Evolutionary conservation across 169 alveolate genomes (phyloP), one percentile per base, ranked within the genome.

Genomic region (Plasmodium chabaudi): DNA sequence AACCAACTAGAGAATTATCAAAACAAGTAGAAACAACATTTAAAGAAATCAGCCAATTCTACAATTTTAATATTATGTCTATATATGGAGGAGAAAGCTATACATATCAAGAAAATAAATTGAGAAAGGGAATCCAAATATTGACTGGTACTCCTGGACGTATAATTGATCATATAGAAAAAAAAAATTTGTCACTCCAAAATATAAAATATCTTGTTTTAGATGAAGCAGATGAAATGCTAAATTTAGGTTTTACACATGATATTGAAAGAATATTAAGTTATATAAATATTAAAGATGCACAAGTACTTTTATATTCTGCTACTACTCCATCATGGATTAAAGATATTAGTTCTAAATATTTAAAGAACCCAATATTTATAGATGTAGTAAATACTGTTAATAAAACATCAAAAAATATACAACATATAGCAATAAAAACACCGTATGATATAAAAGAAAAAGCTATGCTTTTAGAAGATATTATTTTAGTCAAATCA

Each of bases 171-270:
- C 98, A 97, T 88, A 88, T 98, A 55, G 94, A 95, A 77, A 96
- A 94, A 87, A 96, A 99, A 44, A 89, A 95, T 70, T 96, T 98
- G 39, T 98, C 98, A 82, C 94, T 95, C 23, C 92, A 94, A 74
- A 88, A 93, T 70, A 79, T 93, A 25, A 91, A 88, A 39, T 71
- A 89, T 75, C 64, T 96, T 55, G 98, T 99, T 9, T 92, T 99
- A 44, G 99, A 99, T 94, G 99, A 99, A 87, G 99, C 99, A 10
- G 99, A 99, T 92, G 96, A 99, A 79, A 94, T 98, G 87, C 93
- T 99, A 51, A 99, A 99, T 89, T 95, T 98, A 97, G 99, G 99
- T 49, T 98, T 99, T 93, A 98, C 97, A 71, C 94, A 95, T 60
- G 98, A 98, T 91, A 91, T 97, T 92, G 97, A 96, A 84, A 91